These are phyloP conservation scores for Piper betle DNA, from an alignment of 164 flowering plant species.

Conservation along the genomic window DNA sequence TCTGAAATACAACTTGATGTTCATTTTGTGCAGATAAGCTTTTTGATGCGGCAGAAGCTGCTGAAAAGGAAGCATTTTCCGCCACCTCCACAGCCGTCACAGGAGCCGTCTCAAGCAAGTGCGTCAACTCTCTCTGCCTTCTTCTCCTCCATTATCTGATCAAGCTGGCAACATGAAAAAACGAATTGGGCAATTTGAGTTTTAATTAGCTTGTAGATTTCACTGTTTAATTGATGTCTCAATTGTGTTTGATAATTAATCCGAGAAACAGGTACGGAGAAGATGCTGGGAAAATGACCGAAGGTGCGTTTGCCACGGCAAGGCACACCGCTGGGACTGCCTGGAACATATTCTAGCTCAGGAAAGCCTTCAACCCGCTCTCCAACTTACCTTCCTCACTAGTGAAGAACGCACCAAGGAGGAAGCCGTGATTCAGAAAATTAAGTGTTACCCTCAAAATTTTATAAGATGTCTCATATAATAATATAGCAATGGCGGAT, in stretches of 20 bases:
- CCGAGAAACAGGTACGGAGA: conserved; percentile 1
- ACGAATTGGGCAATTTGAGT: too few species aligned
- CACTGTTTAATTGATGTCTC: too few species aligned
- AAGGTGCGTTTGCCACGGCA: conserved; percentile 56
- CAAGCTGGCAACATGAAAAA: too few species aligned
- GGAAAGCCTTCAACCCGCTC: conserved; percentile 59
- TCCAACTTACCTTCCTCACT: conserved; percentile 32
- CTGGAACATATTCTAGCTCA: conserved; percentile 69
- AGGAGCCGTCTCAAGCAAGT: conserved; percentile 55
- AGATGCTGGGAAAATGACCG: conserved; percentile 7
- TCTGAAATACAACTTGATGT: too few species aligned
- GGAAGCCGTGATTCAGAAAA: too few species aligned
- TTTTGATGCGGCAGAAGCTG: conserved; percentile 74
- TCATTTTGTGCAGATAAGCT: conserved; percentile 15
- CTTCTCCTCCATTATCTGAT: too few species aligned
- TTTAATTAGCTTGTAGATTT: too few species aligned
- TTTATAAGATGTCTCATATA: too few species aligned
- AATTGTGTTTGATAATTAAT: too few species aligned
- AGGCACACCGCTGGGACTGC: conserved; percentile 60
- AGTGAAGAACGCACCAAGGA: conserved; percentile 27
- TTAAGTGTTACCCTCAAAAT: too few species aligned
- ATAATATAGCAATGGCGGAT: too few species aligned
- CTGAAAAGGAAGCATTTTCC: conserved; percentile 59
- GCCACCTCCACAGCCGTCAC: conserved; percentile 58
- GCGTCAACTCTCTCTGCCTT: too few species aligned